Evolutionary conservation across 176 grass and related monocot genomes (phyloP).

Genomic region (Stipa capillata): DNA sequence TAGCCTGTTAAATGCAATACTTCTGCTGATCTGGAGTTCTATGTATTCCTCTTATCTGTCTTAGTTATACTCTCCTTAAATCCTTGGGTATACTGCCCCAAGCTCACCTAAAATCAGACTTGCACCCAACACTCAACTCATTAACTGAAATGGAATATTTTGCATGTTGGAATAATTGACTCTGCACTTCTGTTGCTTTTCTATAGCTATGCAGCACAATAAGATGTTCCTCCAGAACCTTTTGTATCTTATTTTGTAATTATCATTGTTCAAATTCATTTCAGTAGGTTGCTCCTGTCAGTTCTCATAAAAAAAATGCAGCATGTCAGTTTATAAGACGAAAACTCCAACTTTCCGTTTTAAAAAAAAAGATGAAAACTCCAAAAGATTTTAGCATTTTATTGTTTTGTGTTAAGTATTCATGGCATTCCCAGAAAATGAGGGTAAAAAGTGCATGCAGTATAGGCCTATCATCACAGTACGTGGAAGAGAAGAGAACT

Average conservation of each 20-base stretch:
- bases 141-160: background rate
- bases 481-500: slow-evolving; percentile 21
- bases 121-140: background rate
- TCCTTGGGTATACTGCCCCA: background rate
- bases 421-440: slow-evolving; percentile 4
- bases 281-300: background rate
- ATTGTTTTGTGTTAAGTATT: background rate
- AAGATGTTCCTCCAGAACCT: background rate
- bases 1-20: too few relatives aligned
- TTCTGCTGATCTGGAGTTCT: too few relatives aligned
- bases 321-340: background rate
- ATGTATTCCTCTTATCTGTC: background rate
- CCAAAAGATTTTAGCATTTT: background rate
- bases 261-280: background rate
- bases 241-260: background rate
- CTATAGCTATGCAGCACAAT: background rate
- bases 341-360: background rate
- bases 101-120: too few relatives aligned
- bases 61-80: background rate
- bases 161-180: background rate
- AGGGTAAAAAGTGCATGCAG: background rate
- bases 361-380: slow-evolving; percentile 6
- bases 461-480: background rate
- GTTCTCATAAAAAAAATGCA: background rate
- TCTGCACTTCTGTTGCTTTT: background rate